Base-by-base conservation (phyloP, 2,329 filamentous ascomycete species). In the Ophiostoma piceae region DNA sequence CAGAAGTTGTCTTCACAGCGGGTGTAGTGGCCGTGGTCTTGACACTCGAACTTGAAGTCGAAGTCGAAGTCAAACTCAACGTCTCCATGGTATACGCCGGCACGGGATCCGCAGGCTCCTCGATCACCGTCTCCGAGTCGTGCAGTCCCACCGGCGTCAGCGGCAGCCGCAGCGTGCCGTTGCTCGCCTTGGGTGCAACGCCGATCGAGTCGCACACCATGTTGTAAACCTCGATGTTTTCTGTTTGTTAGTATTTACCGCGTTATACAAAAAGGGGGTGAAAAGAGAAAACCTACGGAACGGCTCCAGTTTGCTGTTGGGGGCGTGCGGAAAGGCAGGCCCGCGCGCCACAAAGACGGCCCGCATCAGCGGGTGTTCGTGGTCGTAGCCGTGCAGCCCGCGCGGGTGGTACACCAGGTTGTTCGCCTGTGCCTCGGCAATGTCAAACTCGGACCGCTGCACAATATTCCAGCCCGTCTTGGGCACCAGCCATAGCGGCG, bases 171-270 rank as follows among this genome's bases (percentile, higher is more conserved):
- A 97, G 80, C 0, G 93, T 97, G 67, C 94, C 94, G 76, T 98
- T 98, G 77, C 97, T 97, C 0, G 91, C 87, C 69, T 84, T 84
- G 0, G 93, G 91, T 2, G 77, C 78, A 70, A 98, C 81, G 14
- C 90, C 89, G 35, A 98, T 80, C 0, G 92, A 94, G 79, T 97
- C 94, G 77, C 94, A 97, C 64, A 98, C 80, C 72, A 98, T 92
- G 76, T 97, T 97, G 80, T 98, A 98, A 9, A 98, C 91, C 76
- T 97, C 91, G 71, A 88, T 94, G 74, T 98, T 98, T 86, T 97
- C 91, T 94, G 11, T 3, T 22, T 14, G 43, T 57, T 62, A 68
- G n/a, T n/a, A n/a, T n/a, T n/a, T n/a, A n/a, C n/a, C n/a, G n/a
- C n/a, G n/a, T n/a, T n/a, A n/a, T n/a, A n/a, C n/a, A n/a, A n/a